Evolutionary conservation across 768 basidiomycete species (phyloP), one percentile per base, ranked within the genome.

Genomic region (Auricularia sp.): DNA sequence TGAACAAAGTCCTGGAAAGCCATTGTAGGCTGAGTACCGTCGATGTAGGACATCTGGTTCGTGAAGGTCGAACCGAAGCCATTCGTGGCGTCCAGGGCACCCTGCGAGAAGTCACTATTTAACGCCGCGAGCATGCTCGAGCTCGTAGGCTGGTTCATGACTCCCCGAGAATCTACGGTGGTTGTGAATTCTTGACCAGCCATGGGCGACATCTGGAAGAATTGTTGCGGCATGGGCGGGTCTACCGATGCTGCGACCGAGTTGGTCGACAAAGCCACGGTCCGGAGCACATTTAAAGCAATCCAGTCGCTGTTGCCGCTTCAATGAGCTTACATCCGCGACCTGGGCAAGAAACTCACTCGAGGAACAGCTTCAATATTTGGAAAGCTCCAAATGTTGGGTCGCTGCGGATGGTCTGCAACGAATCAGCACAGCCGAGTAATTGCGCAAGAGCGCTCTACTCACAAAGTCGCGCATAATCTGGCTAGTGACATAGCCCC

Each of bases 341-440:
- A 66, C 39, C 39, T 68, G 64, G 63, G 54, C 64, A 64, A 36
- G 65, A 37, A 65, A 83, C 90, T 71, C 69, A 92, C 91, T 94
- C 92, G 66, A 94, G 80, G 82, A 94, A 94, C 70, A 94, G 77
- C 74, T 94, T 94, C 75, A 94, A 73, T 67, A 94, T 93, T 75
- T 94, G 92, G 79, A 94, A 94, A 18, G 93, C 90, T 62, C 92
- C 92, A 69, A 94, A 94, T 3, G 92, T 89, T 63, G 92, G 92
- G 75, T 94, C 92, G 69, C 92, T 94, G 68, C 92, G 87, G 68
- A 94, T 94, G 10, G 92, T 94, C 91, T 93, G 72, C 10, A 58
- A 36, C 66, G 42, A 59, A 63, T 42, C 63, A 63, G 58, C 18
- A 51, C 47, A 18, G 18, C 14, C 14, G 10, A 51, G 11, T 45